Percentiles rank a stretch among this genome's conserved stretches.
These are phyloP conservation scores for Mortierella sp. DNA, from an alignment of 371 early-diverging fungal species.

Conservation along the genomic window DNA sequence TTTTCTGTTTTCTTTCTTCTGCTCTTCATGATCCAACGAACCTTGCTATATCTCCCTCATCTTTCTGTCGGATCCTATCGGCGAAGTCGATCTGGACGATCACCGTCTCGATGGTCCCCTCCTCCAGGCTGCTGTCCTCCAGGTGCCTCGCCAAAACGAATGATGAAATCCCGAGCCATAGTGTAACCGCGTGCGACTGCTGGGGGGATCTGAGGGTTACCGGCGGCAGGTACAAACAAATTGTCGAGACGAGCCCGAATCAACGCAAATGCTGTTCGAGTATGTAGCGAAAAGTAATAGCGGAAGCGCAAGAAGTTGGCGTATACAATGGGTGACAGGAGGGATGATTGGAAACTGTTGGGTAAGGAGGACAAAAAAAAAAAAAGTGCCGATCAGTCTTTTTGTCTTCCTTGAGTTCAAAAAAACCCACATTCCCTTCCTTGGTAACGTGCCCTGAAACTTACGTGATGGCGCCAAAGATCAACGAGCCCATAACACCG, in stretches of 20 bases:
- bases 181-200: slow-evolving; percentile 66
- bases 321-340: slow-evolving; percentile 81
- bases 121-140: slow-evolving; percentile 64
- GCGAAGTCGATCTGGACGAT: too few relatives aligned
- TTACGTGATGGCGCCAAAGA: slow-evolving; percentile 76
- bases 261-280: slow-evolving; percentile 70
- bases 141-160: slow-evolving; percentile 62
- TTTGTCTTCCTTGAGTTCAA: not conserved
- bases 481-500: slow-evolving; percentile 75
- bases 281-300: slow-evolving; percentile 78
- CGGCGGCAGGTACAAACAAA: slow-evolving; percentile 64
- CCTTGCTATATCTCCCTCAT: too few relatives aligned
- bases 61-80: too few relatives aligned
- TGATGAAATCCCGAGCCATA: slow-evolving; percentile 61
- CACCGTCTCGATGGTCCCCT: not conserved
- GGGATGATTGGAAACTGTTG: slow-evolving; percentile 67
- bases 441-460: slow-evolving; percentile 11
- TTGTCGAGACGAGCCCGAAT: slow-evolving; percentile 66
- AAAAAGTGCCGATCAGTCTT: not conserved
- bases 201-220: slow-evolving; percentile 67
- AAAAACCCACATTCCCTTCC: not conserved
- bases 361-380: slow-evolving; percentile 5
- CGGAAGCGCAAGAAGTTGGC: slow-evolving; percentile 89
- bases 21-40: too few relatives aligned
- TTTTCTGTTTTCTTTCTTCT: too few relatives aligned